Conservation (phyloP, 345 rosid genomes). For the Citrus sp. region DNA sequence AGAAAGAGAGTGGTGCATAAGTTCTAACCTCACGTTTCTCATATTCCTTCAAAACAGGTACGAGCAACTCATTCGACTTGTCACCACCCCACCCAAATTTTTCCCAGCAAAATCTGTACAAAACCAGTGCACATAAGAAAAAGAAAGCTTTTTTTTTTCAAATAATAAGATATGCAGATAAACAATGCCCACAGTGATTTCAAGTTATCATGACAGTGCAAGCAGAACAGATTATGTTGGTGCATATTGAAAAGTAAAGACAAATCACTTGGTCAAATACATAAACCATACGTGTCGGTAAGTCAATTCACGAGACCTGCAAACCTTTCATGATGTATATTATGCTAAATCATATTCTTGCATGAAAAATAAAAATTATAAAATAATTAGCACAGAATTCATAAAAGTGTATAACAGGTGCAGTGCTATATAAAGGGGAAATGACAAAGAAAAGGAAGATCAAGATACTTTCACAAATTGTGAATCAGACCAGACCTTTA, state of each 20-base stretch:
- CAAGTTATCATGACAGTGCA: neutral
- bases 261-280: neutral
- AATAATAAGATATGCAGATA: neutral
- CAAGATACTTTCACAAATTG: neutral
- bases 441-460: neutral
- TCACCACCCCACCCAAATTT: slow-evolving; percentile 84
- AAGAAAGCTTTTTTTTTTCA: neutral
- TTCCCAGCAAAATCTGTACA: slow-evolving; percentile 87
- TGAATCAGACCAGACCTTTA: neutral
- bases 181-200: neutral
- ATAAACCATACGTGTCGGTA: neutral
- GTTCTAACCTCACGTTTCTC: slow-evolving; percentile 75
- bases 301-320: neutral
- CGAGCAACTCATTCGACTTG: slow-evolving; percentile 75
- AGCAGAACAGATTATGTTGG: neutral
- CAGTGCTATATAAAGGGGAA: neutral
- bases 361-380: neutral
- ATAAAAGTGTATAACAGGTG: neutral
- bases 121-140: neutral
- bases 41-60: slow-evolving; percentile 90
- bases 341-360: neutral
- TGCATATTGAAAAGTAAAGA: neutral
- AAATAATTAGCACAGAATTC: neutral
- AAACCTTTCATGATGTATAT: neutral
- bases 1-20: neutral